Evolutionary conservation across 2,329 filamentous ascomycete species (phyloP).

Genomic region (Gremmenia infestans): DNA sequence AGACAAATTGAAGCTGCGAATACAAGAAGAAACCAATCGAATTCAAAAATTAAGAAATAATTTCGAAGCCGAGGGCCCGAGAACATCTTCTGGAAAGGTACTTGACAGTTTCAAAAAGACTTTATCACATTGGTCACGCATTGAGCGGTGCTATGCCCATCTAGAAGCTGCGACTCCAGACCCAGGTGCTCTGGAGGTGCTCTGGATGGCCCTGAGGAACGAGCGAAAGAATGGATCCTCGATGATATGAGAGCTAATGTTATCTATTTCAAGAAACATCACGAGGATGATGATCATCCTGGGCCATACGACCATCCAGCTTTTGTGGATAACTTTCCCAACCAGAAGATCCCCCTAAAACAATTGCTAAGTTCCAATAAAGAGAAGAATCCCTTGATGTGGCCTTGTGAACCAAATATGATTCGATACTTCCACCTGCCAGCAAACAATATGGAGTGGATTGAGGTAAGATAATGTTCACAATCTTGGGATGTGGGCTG

Average conservation of each 20-base stretch:
- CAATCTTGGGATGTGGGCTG: neutral
- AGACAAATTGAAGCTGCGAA: neutral
- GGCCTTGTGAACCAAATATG: slow-evolving; percentile 6
- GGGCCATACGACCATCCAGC: slow-evolving; percentile 4
- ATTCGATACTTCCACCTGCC: slow-evolving; percentile 10
- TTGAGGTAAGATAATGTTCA: slow-evolving; percentile 1
- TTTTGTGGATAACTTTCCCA: slow-evolving; percentile 3
- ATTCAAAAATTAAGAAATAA: slow-evolving; percentile 2
- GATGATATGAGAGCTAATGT: slow-evolving; percentile 1
- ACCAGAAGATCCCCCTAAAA: slow-evolving; percentile 4
- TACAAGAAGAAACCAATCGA: neutral
- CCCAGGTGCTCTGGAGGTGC: neutral
- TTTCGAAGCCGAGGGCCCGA: neutral
- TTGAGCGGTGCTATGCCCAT: neutral
- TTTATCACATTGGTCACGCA: neutral
- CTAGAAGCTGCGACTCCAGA: neutral
- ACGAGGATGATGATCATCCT: neutral
- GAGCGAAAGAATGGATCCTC: slow-evolving; percentile 1
- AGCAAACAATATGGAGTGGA: slow-evolving; percentile 7
- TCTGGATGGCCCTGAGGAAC: neutral
- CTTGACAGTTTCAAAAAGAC: neutral
- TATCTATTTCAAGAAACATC: slow-evolving; percentile 5
- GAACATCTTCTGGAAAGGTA: neutral
- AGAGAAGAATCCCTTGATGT: slow-evolving; percentile 5
- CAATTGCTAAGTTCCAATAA: neutral